Conservation (phyloP, 306 rosid species). For the Dryas alaskensis region DNA sequence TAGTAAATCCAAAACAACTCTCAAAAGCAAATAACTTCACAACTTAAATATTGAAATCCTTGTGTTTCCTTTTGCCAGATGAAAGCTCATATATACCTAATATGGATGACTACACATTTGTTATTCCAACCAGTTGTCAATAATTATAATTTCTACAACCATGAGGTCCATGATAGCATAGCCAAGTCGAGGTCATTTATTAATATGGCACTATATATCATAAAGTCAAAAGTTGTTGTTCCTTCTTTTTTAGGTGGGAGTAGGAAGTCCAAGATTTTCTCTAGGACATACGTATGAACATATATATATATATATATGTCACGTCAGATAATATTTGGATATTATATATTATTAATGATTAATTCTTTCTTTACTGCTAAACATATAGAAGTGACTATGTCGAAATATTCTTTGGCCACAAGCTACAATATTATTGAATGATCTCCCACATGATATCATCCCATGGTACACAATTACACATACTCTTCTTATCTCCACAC, state of each 20-base stretch:
- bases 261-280: neutral
- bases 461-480: too few relatives aligned
- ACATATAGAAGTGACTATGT: too few relatives aligned
- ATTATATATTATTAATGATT: too few relatives aligned
- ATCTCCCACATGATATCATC: too few relatives aligned
- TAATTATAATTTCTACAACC: too few relatives aligned
- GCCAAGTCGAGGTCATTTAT: neutral
- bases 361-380: too few relatives aligned
- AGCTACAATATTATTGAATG: too few relatives aligned
- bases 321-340: too few relatives aligned
- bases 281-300: neutral
- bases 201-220: neutral
- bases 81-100: neutral
- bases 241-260: neutral
- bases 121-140: neutral
- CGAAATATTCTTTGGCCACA: too few relatives aligned
- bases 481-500: neutral
- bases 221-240: neutral
- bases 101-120: neutral
- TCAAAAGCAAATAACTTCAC: neutral
- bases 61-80: neutral
- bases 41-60: neutral
- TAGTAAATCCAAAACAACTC: neutral
- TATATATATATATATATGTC: neutral
- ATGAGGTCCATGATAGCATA: too few relatives aligned